These are phyloP conservation scores for Alternaria dauci DNA, from an alignment of 2,329 filamentous ascomycete genomes.

Conservation along the genomic window DNA sequence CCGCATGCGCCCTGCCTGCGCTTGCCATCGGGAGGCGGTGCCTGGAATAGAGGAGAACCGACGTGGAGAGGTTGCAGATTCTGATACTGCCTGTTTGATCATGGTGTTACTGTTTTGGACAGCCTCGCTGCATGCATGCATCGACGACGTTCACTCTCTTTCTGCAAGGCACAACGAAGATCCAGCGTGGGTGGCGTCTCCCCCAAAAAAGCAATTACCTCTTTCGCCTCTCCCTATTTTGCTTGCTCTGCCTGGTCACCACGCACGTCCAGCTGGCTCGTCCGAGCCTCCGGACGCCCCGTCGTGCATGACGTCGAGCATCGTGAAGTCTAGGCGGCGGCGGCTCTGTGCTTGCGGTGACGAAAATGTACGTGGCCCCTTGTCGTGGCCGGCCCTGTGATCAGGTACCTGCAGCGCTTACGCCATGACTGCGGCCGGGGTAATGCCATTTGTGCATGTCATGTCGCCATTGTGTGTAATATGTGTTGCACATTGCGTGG, in stretches of 20 bases:
- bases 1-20: constrained; percentile 10
- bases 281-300: constrained; percentile 1
- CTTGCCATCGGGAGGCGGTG: constrained; percentile 4
- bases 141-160: neutral
- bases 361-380: constrained; percentile 13
- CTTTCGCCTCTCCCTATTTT: neutral
- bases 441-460: constrained; percentile 12
- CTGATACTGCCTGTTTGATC: neutral
- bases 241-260: constrained; percentile 8
- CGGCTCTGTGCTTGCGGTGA: constrained; percentile 17
- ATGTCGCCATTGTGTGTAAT: constrained; percentile 35
- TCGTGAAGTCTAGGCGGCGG: constrained; percentile 41
- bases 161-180: neutral
- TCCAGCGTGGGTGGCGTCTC: neutral
- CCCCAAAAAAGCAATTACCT: neutral
- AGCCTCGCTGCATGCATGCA: constrained; percentile 1
- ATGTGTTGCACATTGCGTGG: constrained; percentile 27
- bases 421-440: constrained; percentile 5
- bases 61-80: constrained; percentile 9
- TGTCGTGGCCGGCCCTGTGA: constrained; percentile 11
- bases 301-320: constrained; percentile 47
- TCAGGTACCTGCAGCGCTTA: constrained; percentile 19
- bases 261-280: neutral
- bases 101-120: constrained; percentile 2
- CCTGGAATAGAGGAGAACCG: constrained; percentile 16